A percentile compares a stretch with the other conserved stretches of the same genome.
phyloP scores from a whole-genome alignment of 108 stramenopile species.

The Aurantiochytrium sp. region DNA sequence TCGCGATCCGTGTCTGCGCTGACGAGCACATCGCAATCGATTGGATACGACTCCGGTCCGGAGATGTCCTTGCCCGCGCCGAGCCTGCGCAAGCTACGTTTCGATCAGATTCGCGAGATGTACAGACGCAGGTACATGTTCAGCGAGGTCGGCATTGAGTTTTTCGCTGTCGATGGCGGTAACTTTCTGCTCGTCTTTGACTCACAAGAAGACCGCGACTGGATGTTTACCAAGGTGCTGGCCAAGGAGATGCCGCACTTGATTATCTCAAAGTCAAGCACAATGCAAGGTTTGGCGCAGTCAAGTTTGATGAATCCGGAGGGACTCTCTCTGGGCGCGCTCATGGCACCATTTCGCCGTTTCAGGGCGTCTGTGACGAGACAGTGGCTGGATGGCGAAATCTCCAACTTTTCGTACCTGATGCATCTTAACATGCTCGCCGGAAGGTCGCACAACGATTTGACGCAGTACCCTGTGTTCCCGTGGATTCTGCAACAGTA shows the following conservation, averaged over 20 bases:
- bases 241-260: conserved; percentile 2
- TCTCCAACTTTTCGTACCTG: conserved; percentile 94
- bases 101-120: neutral
- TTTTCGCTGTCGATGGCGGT: neutral
- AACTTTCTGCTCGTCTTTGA: conserved; percentile 6
- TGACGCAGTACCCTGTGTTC: conserved; percentile 95
- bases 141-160: neutral
- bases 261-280: neutral
- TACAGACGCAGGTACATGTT: neutral
- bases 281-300: neutral
- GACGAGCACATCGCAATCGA: neutral
- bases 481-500: conserved; percentile 96
- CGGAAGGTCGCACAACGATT: conserved; percentile 87
- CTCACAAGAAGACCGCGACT: neutral
- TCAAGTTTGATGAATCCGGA: neutral
- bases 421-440: conserved; percentile 84
- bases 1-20: neutral
- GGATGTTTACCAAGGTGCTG: conserved; percentile 14
- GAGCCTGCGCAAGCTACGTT: neutral
- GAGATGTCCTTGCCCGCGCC: neutral
- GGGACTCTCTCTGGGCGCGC: neutral
- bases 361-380: conserved; percentile 7
- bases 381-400: conserved; percentile 29
- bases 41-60: neutral
- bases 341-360: neutral